Evolutionary conservation across 2,329 filamentous ascomycete species (phyloP), one percentile per base, ranked within the genome.

Genomic region (Fusarium torreyae): DNA sequence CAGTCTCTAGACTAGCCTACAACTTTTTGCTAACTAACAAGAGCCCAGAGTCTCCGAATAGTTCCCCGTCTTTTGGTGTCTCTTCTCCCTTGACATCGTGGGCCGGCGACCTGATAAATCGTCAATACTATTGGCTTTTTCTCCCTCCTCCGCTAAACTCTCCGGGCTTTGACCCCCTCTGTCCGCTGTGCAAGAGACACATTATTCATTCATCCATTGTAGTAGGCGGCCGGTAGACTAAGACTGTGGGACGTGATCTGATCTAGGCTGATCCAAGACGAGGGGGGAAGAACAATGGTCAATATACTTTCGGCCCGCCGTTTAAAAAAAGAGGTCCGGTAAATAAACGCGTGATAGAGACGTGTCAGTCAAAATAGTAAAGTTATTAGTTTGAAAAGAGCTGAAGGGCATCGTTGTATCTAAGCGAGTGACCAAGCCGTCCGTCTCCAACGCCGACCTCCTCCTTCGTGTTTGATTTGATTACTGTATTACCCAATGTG

Each of bases 391-490:
- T 71, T 55, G 60, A 58, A 40, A 71, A 59, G 62, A 56, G 46
- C 44, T 48, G 34, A 56, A 68, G 63, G 66, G 68, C 72, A 72
- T 63, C 60, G 63, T 70, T 71, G 58, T 68, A 71, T 74, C 67
- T 69, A 72, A 76, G 59, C 74, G 74, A 76, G 74, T 66, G 74
- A 75, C 70, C 74, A 75, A 69, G 67, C 71, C 67, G 60, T 74
- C 71, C 68, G 49, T 75, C 73, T 76, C 68, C 74, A 77, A 77
- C 75, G 75, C 75, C 75, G 61, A 67, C 60, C 63, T 63, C 70
- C 70, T 59, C 46, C 31, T 44, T 61, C 48, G 48, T 60, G 53
- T 40, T 28, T 34, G 24, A 53, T 52, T 61, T 62, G 70, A 75
- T 77, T 74, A 75, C 67, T 60, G 45, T 70, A 72, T 72, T 75